Conservation (phyloP, 228 moss, liverwort and hornwort species). For the Sphagnum magellanicum region DNA sequence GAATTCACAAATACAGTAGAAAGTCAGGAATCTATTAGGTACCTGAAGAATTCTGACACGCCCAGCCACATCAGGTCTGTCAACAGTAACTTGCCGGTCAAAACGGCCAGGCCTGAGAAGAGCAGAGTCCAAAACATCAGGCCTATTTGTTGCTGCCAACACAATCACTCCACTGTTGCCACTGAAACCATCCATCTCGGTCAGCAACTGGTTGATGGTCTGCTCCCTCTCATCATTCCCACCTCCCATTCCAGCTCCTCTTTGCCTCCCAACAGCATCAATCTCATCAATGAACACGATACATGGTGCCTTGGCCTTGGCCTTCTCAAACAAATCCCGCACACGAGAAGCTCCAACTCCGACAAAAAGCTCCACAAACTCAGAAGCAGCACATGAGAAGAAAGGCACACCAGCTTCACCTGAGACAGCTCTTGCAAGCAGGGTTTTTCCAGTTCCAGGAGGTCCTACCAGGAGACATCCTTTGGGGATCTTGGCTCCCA, state of each 20-base stretch:
- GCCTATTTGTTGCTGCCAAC: constrained; percentile 78
- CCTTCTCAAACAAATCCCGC: constrained; percentile 79
- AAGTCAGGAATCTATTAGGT: neutral
- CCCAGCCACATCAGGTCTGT: constrained; percentile 75
- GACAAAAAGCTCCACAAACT: constrained; percentile 71
- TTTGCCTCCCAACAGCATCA: constrained; percentile 80
- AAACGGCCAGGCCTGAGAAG: constrained; percentile 76
- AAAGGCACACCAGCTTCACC: constrained; percentile 85
- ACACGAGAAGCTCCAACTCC: constrained; percentile 80
- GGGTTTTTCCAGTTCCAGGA: constrained; percentile 80
- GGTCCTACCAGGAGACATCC: constrained; percentile 80
- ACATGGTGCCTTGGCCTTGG: constrained; percentile 82
- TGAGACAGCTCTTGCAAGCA: constrained; percentile 69
- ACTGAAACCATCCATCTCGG: constrained; percentile 84
- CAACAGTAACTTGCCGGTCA: constrained; percentile 78
- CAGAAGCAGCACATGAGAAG: constrained; percentile 62
- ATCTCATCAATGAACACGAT: constrained; percentile 89
- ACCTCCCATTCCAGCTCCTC: constrained; percentile 88
- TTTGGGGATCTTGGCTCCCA: constrained; percentile 87
- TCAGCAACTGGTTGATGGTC: constrained; percentile 80
- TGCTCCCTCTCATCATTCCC: constrained; percentile 88
- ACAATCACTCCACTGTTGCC: constrained; percentile 86
- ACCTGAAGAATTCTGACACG: constrained; percentile 76
- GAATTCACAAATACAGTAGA: too few relatives aligned
- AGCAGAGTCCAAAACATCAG: constrained; percentile 79